Base-by-base conservation (phyloP, 306 rosid species). In the Arachis hypogaea region DNA sequence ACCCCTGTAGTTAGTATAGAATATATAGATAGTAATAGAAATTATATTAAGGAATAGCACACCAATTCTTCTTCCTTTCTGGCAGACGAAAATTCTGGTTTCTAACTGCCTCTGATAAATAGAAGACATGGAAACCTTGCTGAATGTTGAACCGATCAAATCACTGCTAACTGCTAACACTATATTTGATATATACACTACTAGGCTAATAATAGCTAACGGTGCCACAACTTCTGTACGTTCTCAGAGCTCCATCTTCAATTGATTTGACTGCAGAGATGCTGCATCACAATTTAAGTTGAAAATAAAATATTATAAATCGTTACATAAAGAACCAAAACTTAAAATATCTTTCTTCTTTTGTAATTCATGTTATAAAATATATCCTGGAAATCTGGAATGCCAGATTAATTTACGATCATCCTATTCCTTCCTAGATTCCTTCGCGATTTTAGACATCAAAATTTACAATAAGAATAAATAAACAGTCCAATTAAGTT, bases 181-280 rank as follows among this genome's bases (percentile, higher is more conserved):
- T 83, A 87, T 78, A 86, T 77, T 80, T 85, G 65, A 67, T 91
- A 91, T 91, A 81, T 86, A 88, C 97, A 91, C 90, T 77, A 76
- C 47, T 83, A 82, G 89, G 87, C 88, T 80, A 80, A 36, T 80
- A 80, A 36, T 80, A 81, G 82, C 89, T 85, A 77, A 86, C 8
- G 18, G 79, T 58, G 77, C 74, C 68, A 70, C 63, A 68, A 50
- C 77, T 86, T 72, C 69, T 82, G 55, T 70, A 60, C 36, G 81
- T 75, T 78, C 82, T 93, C 86, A 86, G 68, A 88, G 84, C 86
- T 93, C 94, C 91, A 88, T 91, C 98, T 91, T 89, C 88, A 91
- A 75, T 45, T 91, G 96, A 77, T 89, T 85, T 69, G 88, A 81
- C 82, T 86, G 98, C 88, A 85, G 85, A 69, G 93, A 78, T 60